Base-by-base conservation (phyloP, 768 basidiomycete species). In the Crucibulum laeve region DNA sequence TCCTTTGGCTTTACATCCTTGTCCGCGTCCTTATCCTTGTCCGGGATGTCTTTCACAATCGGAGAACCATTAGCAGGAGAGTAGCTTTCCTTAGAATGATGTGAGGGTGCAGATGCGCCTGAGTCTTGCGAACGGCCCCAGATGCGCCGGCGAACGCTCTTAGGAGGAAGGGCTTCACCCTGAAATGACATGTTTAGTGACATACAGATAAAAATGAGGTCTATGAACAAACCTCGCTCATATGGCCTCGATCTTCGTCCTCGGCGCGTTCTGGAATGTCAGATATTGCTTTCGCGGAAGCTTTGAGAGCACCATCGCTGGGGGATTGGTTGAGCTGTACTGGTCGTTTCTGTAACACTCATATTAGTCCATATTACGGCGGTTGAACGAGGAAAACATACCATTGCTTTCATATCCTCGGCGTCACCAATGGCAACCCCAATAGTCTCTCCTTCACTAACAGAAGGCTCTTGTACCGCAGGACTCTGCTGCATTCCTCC, bases 81-180 rank as follows among this genome's bases (percentile, higher is more conserved):
- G 44, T 44, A 6, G n/a, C 46, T 47, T 10, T 58, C 63, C 37
- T 53, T 56, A 11, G 60, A 57, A 38, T 53, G 48, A 4, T 52
- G 43, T 24, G 54, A 54, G 32, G 51, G 38, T 18, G 49, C 42
- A 21, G 62, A 58, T 4, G 53, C 56, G 24, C 52, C 47, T 4
- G 74, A 74, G 33, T 73, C 71, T n/a, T 66, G 68, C 0, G 81
- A 80, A 7, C 75, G 77, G n/a, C 84, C 79, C 53, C 87, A 87
- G 4, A 87, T 52, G 11, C 73, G 70, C 5, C 76, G 69, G 7
- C 78, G 74, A 51, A 73, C 69, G 38, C 60, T 73, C 0, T 57
- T 62, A 5, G 61, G 47, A 18, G 69, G 63, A 13, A 62, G 62
- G 40, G 67, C 62, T 53, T 86, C 82, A 33, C 73, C 72, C 84